Percentiles rank a stretch among this genome's conserved stretches.
Evolutionary conservation across 176 grass and related monocot species (phyloP).

Genomic region (Cymbopogon citratus): DNA sequence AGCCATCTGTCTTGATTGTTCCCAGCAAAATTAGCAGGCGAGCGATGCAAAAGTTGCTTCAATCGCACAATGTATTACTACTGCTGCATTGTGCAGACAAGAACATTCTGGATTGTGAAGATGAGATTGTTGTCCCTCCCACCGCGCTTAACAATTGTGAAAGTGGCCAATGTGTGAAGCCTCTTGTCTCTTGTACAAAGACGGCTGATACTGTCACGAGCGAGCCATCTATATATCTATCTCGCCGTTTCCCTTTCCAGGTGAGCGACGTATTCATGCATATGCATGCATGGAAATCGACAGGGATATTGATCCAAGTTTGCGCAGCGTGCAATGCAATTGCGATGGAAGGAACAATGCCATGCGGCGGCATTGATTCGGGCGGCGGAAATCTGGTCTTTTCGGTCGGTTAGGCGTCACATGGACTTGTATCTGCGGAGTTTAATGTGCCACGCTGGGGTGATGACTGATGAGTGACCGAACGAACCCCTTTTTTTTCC

Average conservation of each 20-base stretch:
- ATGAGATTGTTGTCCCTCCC: not conserved
- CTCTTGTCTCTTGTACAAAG: not conserved
- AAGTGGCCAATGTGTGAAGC: too few relatives aligned
- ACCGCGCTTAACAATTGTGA: not conserved
- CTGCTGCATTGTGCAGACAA: not conserved
- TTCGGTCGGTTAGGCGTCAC: constrained; percentile 29
- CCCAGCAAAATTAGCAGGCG: not conserved
- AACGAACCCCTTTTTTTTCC: constrained; percentile 1
- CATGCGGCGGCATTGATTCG: not conserved
- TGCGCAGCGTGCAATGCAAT: not conserved
- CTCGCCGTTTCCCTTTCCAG: not conserved
- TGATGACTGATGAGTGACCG: constrained; percentile 23
- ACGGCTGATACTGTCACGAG: not conserved
- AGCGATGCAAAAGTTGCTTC: not conserved
- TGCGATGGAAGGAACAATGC: not conserved
- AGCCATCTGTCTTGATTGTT: too few relatives aligned
- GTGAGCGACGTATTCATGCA: not conserved
- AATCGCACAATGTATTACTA: not conserved
- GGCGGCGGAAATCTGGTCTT: not conserved
- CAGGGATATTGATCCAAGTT: too few relatives aligned
- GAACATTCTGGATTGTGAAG: not conserved
- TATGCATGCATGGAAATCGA: not conserved
- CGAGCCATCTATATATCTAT: not conserved
- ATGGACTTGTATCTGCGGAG: constrained; percentile 22
- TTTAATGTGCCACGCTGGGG: constrained; percentile 48